These are phyloP conservation scores for Citrus maxima DNA, from an alignment of 345 rosid species.

Conservation along the genomic window DNA sequence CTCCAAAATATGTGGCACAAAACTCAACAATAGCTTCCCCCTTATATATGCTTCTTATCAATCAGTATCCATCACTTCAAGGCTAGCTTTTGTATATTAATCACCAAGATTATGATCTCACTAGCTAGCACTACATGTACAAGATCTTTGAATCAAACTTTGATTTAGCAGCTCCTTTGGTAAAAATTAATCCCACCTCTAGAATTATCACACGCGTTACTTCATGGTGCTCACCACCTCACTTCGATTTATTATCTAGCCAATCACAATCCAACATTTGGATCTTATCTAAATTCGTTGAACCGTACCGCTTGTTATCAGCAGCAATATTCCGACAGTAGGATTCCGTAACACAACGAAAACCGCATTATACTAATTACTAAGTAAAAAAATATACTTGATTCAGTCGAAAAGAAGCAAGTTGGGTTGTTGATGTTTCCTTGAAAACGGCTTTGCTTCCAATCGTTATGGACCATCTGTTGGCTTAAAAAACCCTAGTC, in stretches of 20 bases:
- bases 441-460: constrained; percentile 33
- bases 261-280: constrained; percentile 18
- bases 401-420: constrained; percentile 15
- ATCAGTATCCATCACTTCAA: constrained; percentile 12
- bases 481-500: constrained; percentile 20
- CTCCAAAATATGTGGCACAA: constrained; percentile 35
- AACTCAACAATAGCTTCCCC: constrained; percentile 1
- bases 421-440: constrained; percentile 42
- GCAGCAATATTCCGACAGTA: neutral
- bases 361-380: neutral
- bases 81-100: neutral
- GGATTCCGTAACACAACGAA: constrained; percentile 2
- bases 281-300: neutral
- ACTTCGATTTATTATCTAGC: neutral
- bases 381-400: neutral
- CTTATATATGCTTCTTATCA: constrained; percentile 17
- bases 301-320: neutral
- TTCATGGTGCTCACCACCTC: constrained; percentile 20
- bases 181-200: constrained; percentile 16
- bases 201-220: constrained; percentile 19
- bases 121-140: constrained; percentile 3
- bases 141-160: constrained; percentile 24
- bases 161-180: constrained; percentile 9
- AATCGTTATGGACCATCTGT: constrained; percentile 33
- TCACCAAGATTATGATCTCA: constrained; percentile 32